Evolutionary conservation across 352 stramenopile genomes (phyloP).

Genomic region (Thalassiosira livingstoniorum): DNA sequence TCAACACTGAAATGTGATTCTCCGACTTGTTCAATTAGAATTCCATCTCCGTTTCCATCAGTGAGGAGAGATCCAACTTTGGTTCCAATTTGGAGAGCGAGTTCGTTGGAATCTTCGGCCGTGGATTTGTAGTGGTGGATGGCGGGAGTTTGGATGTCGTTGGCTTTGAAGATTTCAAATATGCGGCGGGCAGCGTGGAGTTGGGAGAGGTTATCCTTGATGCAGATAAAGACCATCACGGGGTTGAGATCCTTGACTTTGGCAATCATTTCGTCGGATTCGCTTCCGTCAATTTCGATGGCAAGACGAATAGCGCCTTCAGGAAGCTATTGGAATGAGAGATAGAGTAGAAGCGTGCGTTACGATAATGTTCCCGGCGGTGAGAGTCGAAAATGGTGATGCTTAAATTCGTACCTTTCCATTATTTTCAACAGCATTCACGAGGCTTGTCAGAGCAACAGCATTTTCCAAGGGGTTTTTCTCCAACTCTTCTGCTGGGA

Average conservation of each 20-base stretch:
- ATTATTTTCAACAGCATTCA: slow-evolving; percentile 75
- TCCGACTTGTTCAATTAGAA: slow-evolving; percentile 85
- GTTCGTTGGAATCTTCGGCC: slow-evolving; percentile 80
- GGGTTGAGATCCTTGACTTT: slow-evolving; percentile 83
- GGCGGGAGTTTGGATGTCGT: slow-evolving; percentile 79
- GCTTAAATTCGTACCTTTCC: slow-evolving; percentile 66
- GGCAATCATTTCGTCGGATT: slow-evolving; percentile 82
- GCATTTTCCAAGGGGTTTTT: slow-evolving; percentile 86
- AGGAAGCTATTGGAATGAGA: slow-evolving; percentile 62
- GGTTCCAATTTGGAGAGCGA: slow-evolving; percentile 87
- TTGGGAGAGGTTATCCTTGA: slow-evolving; percentile 77
- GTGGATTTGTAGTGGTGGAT: slow-evolving; percentile 86
- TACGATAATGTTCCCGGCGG: neutral
- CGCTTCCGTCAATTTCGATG: slow-evolving; percentile 77
- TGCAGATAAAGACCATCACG: slow-evolving; percentile 76
- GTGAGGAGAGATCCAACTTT: slow-evolving; percentile 86
- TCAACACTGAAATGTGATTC: slow-evolving; percentile 80
- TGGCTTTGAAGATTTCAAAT: slow-evolving; percentile 86
- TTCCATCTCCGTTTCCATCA: slow-evolving; percentile 88
- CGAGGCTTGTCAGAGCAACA: slow-evolving; percentile 84
- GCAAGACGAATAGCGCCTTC: slow-evolving; percentile 84
- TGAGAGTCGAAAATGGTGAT: neutral
- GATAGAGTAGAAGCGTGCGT: neutral
- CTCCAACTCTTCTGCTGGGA: slow-evolving; percentile 82
- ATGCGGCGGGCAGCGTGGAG: slow-evolving; percentile 86